Percentiles rank a stretch among this genome's conserved stretches.
Conservation (phyloP, 2,329 filamentous ascomycete genomes). For the Diaporthe citri region DNA sequence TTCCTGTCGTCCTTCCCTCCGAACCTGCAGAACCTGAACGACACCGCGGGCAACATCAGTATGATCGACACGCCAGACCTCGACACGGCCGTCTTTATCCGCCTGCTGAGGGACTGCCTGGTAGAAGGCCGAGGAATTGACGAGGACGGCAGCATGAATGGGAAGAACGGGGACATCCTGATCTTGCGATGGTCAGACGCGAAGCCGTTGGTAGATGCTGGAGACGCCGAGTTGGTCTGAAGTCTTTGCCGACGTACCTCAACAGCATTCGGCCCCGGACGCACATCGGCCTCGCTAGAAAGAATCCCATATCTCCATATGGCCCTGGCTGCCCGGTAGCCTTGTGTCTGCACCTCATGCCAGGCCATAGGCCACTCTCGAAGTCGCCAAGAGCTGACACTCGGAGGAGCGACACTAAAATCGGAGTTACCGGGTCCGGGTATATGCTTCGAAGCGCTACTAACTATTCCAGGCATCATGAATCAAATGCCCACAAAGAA, state of each 20-base stretch:
- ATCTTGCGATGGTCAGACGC: slow-evolving; percentile 83
- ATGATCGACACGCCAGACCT: slow-evolving; percentile 93
- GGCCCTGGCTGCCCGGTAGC: background rate
- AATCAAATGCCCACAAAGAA: background rate
- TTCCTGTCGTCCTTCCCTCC: slow-evolving; percentile 88
- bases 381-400: background rate
- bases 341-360: background rate
- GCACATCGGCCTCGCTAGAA: background rate
- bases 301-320: background rate
- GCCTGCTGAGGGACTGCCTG: slow-evolving; percentile 73
- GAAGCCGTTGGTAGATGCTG: slow-evolving; percentile 67
- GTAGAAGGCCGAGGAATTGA: slow-evolving; percentile 74
- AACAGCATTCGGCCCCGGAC: background rate
- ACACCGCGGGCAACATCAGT: slow-evolving; percentile 87
- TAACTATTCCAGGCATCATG: background rate
- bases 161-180: slow-evolving; percentile 73
- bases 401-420: background rate
- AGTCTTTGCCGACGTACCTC: background rate
- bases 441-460: background rate
- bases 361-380: background rate
- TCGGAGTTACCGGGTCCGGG: slow-evolving; percentile 16
- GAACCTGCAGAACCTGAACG: slow-evolving; percentile 86
- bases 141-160: slow-evolving; percentile 70
- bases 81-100: slow-evolving; percentile 86
- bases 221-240: slow-evolving; percentile 71